Base-by-base conservation (phyloP, 768 basidiomycete genomes). In the Krasilnikovozyma curviuscula region DNA sequence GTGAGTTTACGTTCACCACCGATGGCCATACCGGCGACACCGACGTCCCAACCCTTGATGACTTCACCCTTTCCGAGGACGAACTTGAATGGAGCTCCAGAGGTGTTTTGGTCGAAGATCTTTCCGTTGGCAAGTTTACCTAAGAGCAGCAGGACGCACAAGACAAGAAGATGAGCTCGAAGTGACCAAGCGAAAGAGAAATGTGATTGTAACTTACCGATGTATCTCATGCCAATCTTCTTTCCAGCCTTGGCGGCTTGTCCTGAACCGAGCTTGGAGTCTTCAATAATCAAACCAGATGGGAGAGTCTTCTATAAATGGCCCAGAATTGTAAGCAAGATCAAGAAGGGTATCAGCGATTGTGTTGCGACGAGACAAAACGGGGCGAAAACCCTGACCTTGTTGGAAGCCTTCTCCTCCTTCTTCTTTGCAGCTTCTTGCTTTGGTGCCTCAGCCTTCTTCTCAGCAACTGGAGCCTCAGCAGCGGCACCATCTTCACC, bases 11-110 rank as follows among this genome's bases (percentile, higher is more conserved):
- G 76, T 66, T 95, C 88, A 24, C 89, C 88, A 38, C 69, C 69
- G 33, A 79, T 76, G 57, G 83, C 78, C 88, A 97, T 93, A 29
- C 91, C 91, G 27, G 70, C 77, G 48, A 95, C 71, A 33, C 89
- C 91, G 59, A 83, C 69, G 57, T 95, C 91, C 88, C 89, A 93
- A 39, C 65, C 46, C 70, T 85, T 84, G 66, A 97, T 93, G 44
- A 97, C 91, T 61, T 91, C 80, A 23, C 83, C 84, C 50, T 73
- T 69, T 31, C 89, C 91, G 21, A 97, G 71, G 27, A 66, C 71
- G 72, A 88, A 88, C 35, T 67, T 65, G 65, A 86, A 81, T 74
- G 83, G 57, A 47, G 57, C 48, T 56, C 89, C 89, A 63, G 77
- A 79, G 55, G 70, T 73, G 64, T 86, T 86, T 55, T 72, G 69